Base-by-base conservation (phyloP, 2,329 filamentous ascomycete genomes). In the Exophiala sp. region DNA sequence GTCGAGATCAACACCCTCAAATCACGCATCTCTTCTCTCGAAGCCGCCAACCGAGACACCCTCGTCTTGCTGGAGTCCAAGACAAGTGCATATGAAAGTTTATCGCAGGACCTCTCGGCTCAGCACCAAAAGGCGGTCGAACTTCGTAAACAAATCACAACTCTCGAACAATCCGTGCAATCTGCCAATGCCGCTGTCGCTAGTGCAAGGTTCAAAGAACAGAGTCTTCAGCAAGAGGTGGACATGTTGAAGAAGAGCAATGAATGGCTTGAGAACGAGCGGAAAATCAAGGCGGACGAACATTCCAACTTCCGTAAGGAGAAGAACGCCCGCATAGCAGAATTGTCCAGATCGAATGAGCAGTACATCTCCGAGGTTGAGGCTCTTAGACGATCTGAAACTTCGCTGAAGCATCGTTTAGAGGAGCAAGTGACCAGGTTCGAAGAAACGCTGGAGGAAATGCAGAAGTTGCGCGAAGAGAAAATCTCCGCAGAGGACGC, bases 301-400 rank as follows among this genome's bases (percentile, higher is more conserved):
- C 82, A 88, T 41, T 79, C 91, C 58, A 95, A 90, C 64, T 91
- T 86, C 68, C 82, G 93, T 56, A 97, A 95, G 65, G 93, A 98
- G 65, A 97, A 96, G 75, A 87, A 87, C 56, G 84, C 88, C 1
- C 85, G 87, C 32, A 88, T 97, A 60, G 80, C 89, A 7, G 87
- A 94, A 62, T 79, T 98, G 22, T 87, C 96, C 68, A 86, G 89
- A 46, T 81, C 86, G 53, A 86, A 91, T 59, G 91, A 97, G 60
- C 93, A 98, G 59, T 81, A 85, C 38, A 83, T 79, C 56, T 83
- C 86, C 16, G 84, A 79, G 24, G 78, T 89, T 45, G 88, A 95
- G 48, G 79, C 85, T 8, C 72, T 95, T 18, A 85, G 85, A 63
- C 83, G 86, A 32, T 86, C 82, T 32, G 90, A 96, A 64, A 81